A percentile compares a stretch with the other conserved stretches of the same genome.
Conservation (phyloP, 495 filamentous ascomycete species). For the Usnea hakonensis region DNA sequence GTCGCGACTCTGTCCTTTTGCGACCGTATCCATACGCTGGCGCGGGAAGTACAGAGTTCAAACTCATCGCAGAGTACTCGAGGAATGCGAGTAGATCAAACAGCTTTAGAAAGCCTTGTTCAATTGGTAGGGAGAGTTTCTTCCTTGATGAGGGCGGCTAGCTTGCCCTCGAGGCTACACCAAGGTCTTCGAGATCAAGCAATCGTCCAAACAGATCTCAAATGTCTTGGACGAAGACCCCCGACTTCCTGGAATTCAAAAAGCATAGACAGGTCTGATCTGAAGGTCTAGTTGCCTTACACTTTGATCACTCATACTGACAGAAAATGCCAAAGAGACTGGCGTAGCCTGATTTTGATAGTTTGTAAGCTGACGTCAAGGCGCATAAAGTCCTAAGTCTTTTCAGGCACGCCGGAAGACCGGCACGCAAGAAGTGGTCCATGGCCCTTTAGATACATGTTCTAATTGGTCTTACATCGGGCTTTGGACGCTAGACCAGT, state of each 20-base stretch:
- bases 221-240: neutral
- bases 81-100: neutral
- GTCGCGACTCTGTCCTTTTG: neutral
- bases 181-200: neutral
- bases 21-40: neutral
- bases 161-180: neutral
- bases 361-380: neutral
- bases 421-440: too few relatives aligned
- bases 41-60: neutral
- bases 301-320: neutral
- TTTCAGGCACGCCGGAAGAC: neutral
- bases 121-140: too few relatives aligned
- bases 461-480: too few relatives aligned
- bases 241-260: neutral
- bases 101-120: too few relatives aligned
- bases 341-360: neutral
- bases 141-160: neutral
- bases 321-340: neutral
- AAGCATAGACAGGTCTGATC: neutral
- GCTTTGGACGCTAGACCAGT: too few relatives aligned
- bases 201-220: neutral
- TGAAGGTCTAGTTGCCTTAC: neutral
- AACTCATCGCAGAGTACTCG: neutral
- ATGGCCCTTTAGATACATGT: too few relatives aligned
- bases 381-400: neutral